These are phyloP conservation scores for Stylosanthes scabra DNA, from an alignment of 331 rosid genomes.

Conservation along the genomic window DNA sequence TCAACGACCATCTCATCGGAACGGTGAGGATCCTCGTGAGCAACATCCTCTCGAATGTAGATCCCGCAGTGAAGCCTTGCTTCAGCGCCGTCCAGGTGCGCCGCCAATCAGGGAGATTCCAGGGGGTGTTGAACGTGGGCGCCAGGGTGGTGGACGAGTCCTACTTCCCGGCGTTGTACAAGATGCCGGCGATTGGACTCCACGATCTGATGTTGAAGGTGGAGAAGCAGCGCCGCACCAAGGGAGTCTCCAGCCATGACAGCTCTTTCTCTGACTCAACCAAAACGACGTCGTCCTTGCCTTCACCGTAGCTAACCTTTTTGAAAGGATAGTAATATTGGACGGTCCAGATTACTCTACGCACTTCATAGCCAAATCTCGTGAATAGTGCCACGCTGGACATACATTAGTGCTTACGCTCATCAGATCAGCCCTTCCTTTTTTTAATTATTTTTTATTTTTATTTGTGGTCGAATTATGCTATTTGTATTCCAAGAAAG, in stretches of 20 bases:
- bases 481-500: no score
- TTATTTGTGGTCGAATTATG: background rate
- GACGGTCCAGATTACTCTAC: conserved; percentile 7
- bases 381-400: background rate
- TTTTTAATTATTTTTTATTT: background rate
- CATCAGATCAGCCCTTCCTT: background rate
- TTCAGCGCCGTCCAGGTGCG: conserved; percentile 85
- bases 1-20: conserved; percentile 72
- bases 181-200: conserved; percentile 66
- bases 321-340: background rate
- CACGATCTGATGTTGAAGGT: conserved; percentile 75
- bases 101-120: conserved; percentile 83
- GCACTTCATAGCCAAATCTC: background rate
- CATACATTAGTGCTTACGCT: background rate
- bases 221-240: conserved; percentile 30
- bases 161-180: conserved; percentile 47
- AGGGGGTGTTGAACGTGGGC: conserved; percentile 77
- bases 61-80: conserved; percentile 48
- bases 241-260: conserved; percentile 45
- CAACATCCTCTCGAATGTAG: conserved; percentile 50
- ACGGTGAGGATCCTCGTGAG: conserved; percentile 78
- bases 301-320: conserved; percentile 7
- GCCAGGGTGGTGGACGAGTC: conserved; percentile 58
- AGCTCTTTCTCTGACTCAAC: conserved; percentile 51
- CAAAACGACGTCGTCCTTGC: conserved; percentile 48